Percentiles rank a stretch among this genome's conserved stretches.
These are phyloP conservation scores for Biscutella laevigata DNA, from an alignment of 441 rosid genomes.

Conservation along the genomic window DNA sequence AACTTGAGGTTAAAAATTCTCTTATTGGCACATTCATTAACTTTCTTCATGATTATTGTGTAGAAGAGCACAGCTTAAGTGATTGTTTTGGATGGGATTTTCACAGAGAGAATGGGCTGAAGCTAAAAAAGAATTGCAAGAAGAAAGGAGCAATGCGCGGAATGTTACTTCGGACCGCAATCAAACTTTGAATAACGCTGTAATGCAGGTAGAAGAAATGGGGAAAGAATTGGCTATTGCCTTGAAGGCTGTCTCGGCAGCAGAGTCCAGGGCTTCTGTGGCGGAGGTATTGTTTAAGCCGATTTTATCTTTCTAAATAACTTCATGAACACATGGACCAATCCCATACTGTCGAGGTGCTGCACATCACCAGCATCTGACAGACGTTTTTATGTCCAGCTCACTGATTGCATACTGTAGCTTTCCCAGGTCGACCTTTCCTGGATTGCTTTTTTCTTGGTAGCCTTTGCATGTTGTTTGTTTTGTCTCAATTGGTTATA, in stretches of 20 bases:
- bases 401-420: slow-evolving; percentile 6
- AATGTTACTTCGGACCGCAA: slow-evolving; percentile 58
- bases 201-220: slow-evolving; percentile 85
- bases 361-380: neutral
- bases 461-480: slow-evolving; percentile 13
- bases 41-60: slow-evolving; percentile 4
- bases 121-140: slow-evolving; percentile 82
- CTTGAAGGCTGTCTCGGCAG: slow-evolving; percentile 65
- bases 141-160: slow-evolving; percentile 68
- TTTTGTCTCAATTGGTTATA: slow-evolving; percentile 3
- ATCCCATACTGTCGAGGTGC: slow-evolving; percentile 3
- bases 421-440: neutral
- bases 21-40: slow-evolving; percentile 3
- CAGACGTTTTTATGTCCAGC: neutral
- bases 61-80: neutral
- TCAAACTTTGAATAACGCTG: slow-evolving; percentile 57
- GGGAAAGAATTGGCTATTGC: slow-evolving; percentile 70
- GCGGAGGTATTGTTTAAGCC: slow-evolving; percentile 59
- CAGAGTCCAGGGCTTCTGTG: slow-evolving; percentile 81
- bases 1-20: slow-evolving; percentile 48
- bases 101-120: slow-evolving; percentile 93
- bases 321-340: slow-evolving; percentile 4
- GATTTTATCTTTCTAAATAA: slow-evolving; percentile 3
- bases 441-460: neutral
- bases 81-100: slow-evolving; percentile 6